A percentile compares a stretch with the other conserved stretches of the same genome.
Evolutionary conservation across 305 asterid species (phyloP).

Genomic region (Rubia balearica): DNA sequence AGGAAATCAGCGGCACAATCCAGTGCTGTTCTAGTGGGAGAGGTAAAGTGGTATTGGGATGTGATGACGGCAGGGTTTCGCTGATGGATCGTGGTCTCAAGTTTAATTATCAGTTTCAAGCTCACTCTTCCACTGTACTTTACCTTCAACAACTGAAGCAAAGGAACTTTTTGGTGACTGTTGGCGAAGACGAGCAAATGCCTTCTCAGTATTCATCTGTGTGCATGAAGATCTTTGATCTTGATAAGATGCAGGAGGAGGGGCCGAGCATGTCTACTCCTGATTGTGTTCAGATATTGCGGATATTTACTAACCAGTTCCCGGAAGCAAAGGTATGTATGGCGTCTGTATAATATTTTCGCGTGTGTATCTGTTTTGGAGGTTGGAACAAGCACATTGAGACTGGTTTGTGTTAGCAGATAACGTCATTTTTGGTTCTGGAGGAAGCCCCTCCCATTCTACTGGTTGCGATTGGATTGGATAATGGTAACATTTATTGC

Average conservation of each 20-base stretch:
- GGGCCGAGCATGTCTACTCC: conserved; percentile 73
- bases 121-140: conserved; percentile 80
- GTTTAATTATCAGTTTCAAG: conserved; percentile 63
- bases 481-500: conserved; percentile 85
- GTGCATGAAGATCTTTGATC: conserved; percentile 83
- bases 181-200: conserved; percentile 90
- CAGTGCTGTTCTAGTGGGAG: conserved; percentile 78
- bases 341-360: background rate
- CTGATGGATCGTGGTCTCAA: conserved; percentile 78
- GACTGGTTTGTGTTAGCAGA: conserved; percentile 40
- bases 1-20: conserved; percentile 54
- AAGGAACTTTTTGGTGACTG: conserved; percentile 78
- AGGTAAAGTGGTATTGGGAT: conserved; percentile 69
- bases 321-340: conserved; percentile 76
- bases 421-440: conserved; percentile 68
- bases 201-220: conserved; percentile 56
- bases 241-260: conserved; percentile 76
- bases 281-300: conserved; percentile 75
- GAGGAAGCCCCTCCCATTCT: conserved; percentile 96
- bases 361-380: background rate
- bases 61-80: conserved; percentile 64
- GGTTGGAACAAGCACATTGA: background rate
- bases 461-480: conserved; percentile 86
- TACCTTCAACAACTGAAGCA: conserved; percentile 97
- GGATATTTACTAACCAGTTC: conserved; percentile 78